Evolutionary conservation across 331 rosid species (phyloP).

Genomic region (Acacia concinna): DNA sequence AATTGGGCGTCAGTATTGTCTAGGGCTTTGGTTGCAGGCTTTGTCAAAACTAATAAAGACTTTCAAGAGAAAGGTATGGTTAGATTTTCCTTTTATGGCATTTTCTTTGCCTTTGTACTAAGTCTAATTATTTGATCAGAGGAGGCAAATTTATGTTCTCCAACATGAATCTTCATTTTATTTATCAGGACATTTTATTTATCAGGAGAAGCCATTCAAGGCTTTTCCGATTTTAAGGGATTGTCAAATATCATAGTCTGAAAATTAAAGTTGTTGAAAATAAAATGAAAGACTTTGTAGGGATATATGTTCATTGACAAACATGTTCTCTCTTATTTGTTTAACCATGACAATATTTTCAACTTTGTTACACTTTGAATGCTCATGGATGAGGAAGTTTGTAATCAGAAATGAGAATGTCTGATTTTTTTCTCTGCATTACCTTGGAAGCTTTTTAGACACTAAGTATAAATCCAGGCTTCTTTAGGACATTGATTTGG

Average conservation of each 20-base stretch:
- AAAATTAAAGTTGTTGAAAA: not conserved
- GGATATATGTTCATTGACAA: not conserved
- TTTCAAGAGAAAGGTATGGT: slow-evolving; percentile 70
- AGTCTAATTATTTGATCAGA: slow-evolving; percentile 21
- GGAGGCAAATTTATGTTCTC: slow-evolving; percentile 16
- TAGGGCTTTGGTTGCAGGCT: slow-evolving; percentile 98
- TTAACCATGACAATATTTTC: slow-evolving; percentile 9
- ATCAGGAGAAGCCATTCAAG: slow-evolving; percentile 7
- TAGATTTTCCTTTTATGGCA: slow-evolving; percentile 11
- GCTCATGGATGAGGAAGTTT: not conserved
- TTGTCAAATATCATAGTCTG: slow-evolving; percentile 7
- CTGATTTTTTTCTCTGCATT: not conserved
- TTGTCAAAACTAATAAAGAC: slow-evolving; percentile 96
- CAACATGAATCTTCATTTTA: slow-evolving; percentile 23
- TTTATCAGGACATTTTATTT: too few relatives aligned
- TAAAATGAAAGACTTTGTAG: slow-evolving; percentile 4
- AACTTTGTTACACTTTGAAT: not conserved
- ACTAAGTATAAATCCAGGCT: not conserved
- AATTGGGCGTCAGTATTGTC: slow-evolving; percentile 96
- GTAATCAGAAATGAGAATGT: not conserved
- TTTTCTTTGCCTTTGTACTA: slow-evolving; percentile 1
- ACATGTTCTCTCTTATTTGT: not conserved
- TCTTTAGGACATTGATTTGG: slow-evolving; percentile 15
- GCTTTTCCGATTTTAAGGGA: slow-evolving; percentile 9
- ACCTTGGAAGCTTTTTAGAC: not conserved